Evolutionary conservation across 2,329 filamentous ascomycete species (phyloP), one percentile per base, ranked within the genome.

Genomic region (Fusarium pininemorale): DNA sequence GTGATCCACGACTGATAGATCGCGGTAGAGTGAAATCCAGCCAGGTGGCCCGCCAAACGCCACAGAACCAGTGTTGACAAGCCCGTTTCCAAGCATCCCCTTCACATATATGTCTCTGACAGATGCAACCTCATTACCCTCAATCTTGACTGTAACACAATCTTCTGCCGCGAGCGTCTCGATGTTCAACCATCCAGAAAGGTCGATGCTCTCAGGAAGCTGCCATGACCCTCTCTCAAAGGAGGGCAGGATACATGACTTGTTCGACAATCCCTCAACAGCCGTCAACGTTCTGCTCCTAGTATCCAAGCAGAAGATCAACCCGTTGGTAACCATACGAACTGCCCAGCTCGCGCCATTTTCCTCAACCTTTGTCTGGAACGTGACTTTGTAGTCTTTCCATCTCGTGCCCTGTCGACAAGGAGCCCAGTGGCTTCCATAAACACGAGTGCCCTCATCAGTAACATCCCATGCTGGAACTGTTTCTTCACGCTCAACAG

Each of bases 381-480:
- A 66, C 10, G 15, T 41, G 8, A 55, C 39, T 3, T 41, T 63
- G 5, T 39, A 55, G 0, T 66, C 22, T 2, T 24, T 42, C 59
- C 63, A 66, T 26, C 59, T 48, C 5, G 63, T 66, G 4, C 63
- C 63, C 13, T 64, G 63, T 7, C 63, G 32, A 22, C 63, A 66
- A 11, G 63, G 63, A 2, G 63, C 63, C 63, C 63, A 64, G 4
- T 66, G 63, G 14, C 63, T 62, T 5, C 58, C 63, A 5, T 45
- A 48, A 9, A 64, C 59, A 24, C 63, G 63, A 13, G 48, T 64
- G 1, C 63, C 63, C 20, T 66, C 26, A 1, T 48, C 41, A 14
- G 26, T 35, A 6, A 64, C 26, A 1, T 64, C 58, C 63, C 63
- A 66, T 1, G 59, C 63, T 7, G 59, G 59, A 16, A 55, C n/a